Evolutionary conservation across 176 grass and related monocot species (phyloP), one percentile per base, ranked within the genome.

Genomic region (Ananas comosus): DNA sequence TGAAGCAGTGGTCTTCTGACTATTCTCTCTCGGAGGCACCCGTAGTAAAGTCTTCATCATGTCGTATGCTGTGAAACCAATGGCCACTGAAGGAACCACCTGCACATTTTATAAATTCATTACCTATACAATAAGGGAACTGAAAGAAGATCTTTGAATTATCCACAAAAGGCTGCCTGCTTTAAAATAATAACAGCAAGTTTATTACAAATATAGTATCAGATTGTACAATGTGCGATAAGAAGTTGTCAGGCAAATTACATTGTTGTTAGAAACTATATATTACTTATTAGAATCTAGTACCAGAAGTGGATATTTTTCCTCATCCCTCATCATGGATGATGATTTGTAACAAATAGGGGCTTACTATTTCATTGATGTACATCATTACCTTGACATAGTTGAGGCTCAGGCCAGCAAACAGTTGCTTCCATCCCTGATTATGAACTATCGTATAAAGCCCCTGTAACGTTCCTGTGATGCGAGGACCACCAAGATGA

Each of bases 21-120:
- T 42, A 72, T 80, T 92, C 48, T 85, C 79, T 69, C 94, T 73
- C 1, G 94, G 89, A 19, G 89, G 84, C 49, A 97, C 89, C 66
- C 69, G 73, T 50, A 97, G 69, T 27, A 88, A 77, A 68, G 52
- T 73, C 87, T 97, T 97, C 86, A 97, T 97, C 82, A 83, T 81
- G 80, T 97, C 94, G 72, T 97, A 92, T 64, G 94, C 86, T 33
- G 94, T 97, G 71, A 97, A 97, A 70, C 89, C 93, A 2, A 97
- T 97, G 51, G 93, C 86, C 53, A 97, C 89, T 1, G 94, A 97
- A 56, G 94, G 94, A 70, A 97, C 89, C 10, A 97, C 94, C 94
- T 97, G 77, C 58, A 78, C 53, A 74, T 54, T 19, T 48, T 13
- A 24, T 49, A 11, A 47, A 76, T 47, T 70, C 70, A 75, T 64